These are phyloP conservation scores for Xylariales sp. DNA, from an alignment of 2,329 filamentous ascomycete genomes.

Conservation along the genomic window DNA sequence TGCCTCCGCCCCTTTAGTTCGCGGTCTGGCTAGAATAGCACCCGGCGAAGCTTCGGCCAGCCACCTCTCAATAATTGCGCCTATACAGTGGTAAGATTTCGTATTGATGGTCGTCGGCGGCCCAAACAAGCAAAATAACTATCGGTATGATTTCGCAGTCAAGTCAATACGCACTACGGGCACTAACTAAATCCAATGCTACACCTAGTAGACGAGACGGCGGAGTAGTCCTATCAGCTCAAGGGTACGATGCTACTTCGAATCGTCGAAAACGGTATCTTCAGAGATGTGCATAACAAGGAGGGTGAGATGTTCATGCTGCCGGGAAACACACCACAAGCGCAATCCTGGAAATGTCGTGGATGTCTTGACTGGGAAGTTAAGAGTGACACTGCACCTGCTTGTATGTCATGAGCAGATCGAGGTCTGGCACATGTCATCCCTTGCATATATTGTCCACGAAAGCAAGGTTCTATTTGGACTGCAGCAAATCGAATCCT, in stretches of 20 bases:
- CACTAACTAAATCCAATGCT: not conserved
- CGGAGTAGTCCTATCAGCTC: conserved; percentile 19
- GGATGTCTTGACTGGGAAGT: too few species aligned
- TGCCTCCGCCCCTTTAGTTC: conserved; percentile 17
- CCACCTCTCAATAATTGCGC: conserved; percentile 19
- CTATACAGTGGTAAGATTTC: conserved; percentile 17
- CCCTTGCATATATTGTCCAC: too few species aligned
- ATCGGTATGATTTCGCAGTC: too few species aligned
- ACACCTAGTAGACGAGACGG: conserved; percentile 16
- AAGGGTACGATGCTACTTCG: conserved; percentile 8
- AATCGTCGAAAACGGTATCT: conserved; percentile 6
- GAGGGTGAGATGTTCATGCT: conserved; percentile 9
- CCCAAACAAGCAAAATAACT: conserved; percentile 18
- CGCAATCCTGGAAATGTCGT: too few species aligned
- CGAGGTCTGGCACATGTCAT: too few species aligned
- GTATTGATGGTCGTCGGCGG: conserved; percentile 19
- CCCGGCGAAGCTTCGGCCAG: conserved; percentile 13
- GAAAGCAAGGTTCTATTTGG: too few species aligned
- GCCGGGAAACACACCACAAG: too few species aligned
- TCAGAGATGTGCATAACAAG: conserved; percentile 6
- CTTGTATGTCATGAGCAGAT: too few species aligned
- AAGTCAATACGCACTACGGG: too few species aligned
- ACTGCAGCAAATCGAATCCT: too few species aligned
- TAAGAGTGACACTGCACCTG: too few species aligned
- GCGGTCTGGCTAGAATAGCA: conserved; percentile 16